These are phyloP conservation scores for Porodaedalea pini DNA, from an alignment of 1,284 basidiomycete genomes.

Conservation along the genomic window DNA sequence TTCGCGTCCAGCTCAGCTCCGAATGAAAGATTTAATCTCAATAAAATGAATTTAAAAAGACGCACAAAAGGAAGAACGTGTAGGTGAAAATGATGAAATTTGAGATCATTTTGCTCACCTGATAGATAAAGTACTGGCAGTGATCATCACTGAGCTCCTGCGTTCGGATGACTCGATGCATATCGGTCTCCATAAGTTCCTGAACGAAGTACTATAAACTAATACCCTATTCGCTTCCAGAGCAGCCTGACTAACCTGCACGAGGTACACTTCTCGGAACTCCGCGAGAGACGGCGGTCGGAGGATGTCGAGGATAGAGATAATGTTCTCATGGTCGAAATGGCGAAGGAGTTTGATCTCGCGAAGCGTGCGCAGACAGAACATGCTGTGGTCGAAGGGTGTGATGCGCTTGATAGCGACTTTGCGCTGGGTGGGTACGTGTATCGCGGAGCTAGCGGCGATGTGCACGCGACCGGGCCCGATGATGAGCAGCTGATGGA, in stretches of 20 bases:
- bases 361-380: constrained; percentile 80
- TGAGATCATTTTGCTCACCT: constrained; percentile 44
- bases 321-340: constrained; percentile 79
- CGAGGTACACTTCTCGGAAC: constrained; percentile 81
- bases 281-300: constrained; percentile 54
- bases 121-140: constrained; percentile 94
- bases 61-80: not conserved
- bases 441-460: constrained; percentile 57
- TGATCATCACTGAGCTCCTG: constrained; percentile 87
- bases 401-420: constrained; percentile 82
- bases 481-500: not conserved
- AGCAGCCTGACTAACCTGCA: constrained; percentile 37
- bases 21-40: too few relatives aligned
- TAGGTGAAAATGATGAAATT: constrained; percentile 15
- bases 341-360: constrained; percentile 84
- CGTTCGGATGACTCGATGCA: constrained; percentile 84
- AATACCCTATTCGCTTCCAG: constrained; percentile 3
- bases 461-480: not conserved
- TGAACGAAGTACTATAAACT: constrained; percentile 29
- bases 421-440: constrained; percentile 58
- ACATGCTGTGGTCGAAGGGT: constrained; percentile 87
- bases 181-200: constrained; percentile 89
- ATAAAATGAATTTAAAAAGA: too few relatives aligned
- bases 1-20: constrained; percentile 15
- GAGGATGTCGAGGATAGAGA: constrained; percentile 81